Evolutionary conservation across 768 basidiomycete genomes (phyloP), one percentile per base, ranked within the genome.

Genomic region (Psilocybe cubensis): DNA sequence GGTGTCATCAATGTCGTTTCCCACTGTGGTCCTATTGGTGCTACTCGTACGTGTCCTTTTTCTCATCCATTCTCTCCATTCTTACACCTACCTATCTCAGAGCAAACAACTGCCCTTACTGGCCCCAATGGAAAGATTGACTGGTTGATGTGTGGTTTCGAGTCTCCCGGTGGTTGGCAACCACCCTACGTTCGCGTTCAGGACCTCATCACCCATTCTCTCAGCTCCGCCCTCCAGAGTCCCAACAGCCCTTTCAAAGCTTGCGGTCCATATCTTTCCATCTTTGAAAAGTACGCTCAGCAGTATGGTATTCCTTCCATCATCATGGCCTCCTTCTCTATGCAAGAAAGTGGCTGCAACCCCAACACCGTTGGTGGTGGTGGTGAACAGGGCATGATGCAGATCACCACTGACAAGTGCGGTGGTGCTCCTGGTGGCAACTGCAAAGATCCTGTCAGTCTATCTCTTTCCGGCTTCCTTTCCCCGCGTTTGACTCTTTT

Each of bases 341-440:
- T 96, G 87, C 93, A 96, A 70, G 95, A 96, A 70, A 80, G 76
- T 54, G 70, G 72, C 35, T 96, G 94, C 78, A 86, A 88, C 62
- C 80, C 86, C 2, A 56, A 72, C 14, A 82, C 81, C 5, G 77
- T 85, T 43, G 93, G 93, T 50, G 88, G 87, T 14, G 90, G 78
- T 20, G 90, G 92, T 42, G 93, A 94, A 70, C 88, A 91, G 66
- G 93, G 92, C 28, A 73, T 94, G 51, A 94, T 94, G 92, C 92
- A 95, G 70, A 78, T 95, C 60, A 89, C 89, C 17, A 66, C 71
- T 38, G 90, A 91, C 60, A 95, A 94, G 71, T 95, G 92, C 64
- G 79, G 66, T 43, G 82, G 74, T 54, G 85, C 86, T 1, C 79
- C 82, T 4, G 67, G 63, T 21, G 77, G 76, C 12, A 72, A 82